These are phyloP conservation scores for Aspergillus sp. DNA, from an alignment of 2,329 filamentous ascomycete species.

Conservation along the genomic window DNA sequence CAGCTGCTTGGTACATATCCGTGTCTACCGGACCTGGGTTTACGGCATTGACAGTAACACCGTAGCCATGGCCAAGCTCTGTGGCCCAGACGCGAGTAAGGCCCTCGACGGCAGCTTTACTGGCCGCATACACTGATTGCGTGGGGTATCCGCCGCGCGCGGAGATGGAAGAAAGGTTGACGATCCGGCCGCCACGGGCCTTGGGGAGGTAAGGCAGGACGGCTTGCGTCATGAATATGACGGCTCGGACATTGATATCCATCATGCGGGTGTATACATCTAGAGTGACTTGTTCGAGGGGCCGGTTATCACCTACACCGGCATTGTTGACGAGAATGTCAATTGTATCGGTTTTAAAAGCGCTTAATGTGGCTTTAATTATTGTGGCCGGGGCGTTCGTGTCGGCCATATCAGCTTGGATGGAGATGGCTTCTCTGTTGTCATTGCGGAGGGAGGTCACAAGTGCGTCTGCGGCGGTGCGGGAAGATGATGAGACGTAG, in stretches of 20 bases:
- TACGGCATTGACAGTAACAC: conserved; percentile 24
- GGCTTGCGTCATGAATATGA: conserved; percentile 18
- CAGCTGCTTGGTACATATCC: conserved; percentile 12
- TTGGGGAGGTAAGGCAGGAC: conserved; percentile 7
- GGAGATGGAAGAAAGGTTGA: conserved; percentile 15
- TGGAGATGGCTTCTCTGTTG: conserved; percentile 5
- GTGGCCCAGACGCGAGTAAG: conserved; percentile 56
- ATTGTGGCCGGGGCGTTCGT: conserved; percentile 4
- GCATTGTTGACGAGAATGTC: conserved; percentile 22
- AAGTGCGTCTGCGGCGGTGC: conserved; percentile 5
- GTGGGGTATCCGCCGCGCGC: conserved; percentile 11
- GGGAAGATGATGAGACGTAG: conserved; percentile 11
- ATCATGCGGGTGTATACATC: conserved; percentile 11
- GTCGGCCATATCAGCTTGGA: conserved; percentile 12
- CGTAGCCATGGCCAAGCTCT: conserved; percentile 22
- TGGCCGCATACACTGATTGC: conserved; percentile 55
- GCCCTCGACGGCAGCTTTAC: conserved; percentile 55
- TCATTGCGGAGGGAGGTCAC: conserved; percentile 3
- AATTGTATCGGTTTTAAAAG: conserved; percentile 8
- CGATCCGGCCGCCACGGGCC: conserved; percentile 9
- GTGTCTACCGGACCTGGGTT: conserved; percentile 23
- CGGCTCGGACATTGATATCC: conserved; percentile 13
- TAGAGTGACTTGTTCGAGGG: conserved; percentile 12
- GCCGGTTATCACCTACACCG: conserved; percentile 13
- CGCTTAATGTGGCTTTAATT: conserved; percentile 4